phyloP scores from a whole-genome alignment of 768 basidiomycete genomes.

The Hypsizygus marmoreus region DNA sequence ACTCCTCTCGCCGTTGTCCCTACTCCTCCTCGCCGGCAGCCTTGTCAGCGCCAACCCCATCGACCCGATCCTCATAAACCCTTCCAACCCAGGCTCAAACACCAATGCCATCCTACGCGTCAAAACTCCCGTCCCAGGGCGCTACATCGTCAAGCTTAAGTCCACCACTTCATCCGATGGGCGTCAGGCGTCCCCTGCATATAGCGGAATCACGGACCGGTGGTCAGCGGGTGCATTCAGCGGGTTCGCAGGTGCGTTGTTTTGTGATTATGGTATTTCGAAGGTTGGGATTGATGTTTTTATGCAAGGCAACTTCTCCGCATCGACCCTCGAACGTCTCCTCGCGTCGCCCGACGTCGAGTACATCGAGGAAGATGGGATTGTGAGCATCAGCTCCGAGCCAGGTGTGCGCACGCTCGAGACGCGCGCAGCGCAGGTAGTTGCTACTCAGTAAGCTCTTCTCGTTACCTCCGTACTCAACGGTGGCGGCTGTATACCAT shows the following conservation, averaged over 20 bases:
- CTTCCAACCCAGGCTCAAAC: too few species aligned
- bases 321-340: constrained; percentile 5
- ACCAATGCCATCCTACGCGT: not conserved
- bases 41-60: not conserved
- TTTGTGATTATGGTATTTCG: not conserved
- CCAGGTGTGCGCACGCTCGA: not conserved
- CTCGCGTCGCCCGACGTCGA: constrained; percentile 8
- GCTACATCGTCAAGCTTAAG: constrained; percentile 21
- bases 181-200: not conserved
- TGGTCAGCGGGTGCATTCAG: constrained; percentile 10
- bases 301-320: constrained; percentile 12
- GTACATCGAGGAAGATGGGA: constrained; percentile 14
- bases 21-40: too few species aligned
- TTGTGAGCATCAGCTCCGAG: constrained; percentile 3
- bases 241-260: constrained; percentile 12
- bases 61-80: not conserved
- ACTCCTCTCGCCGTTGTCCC: too few species aligned
- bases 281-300: not conserved
- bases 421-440: not conserved
- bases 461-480: too few species aligned
- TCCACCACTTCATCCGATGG: not conserved
- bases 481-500: not conserved
- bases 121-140: constrained; percentile 7
- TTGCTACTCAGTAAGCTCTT: constrained; percentile 4
- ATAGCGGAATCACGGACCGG: constrained; percentile 8